Evolutionary conservation across 441 rosid species (phyloP), one percentile per base, ranked within the genome.

Genomic region (Euphorbia schlechtendalii): DNA sequence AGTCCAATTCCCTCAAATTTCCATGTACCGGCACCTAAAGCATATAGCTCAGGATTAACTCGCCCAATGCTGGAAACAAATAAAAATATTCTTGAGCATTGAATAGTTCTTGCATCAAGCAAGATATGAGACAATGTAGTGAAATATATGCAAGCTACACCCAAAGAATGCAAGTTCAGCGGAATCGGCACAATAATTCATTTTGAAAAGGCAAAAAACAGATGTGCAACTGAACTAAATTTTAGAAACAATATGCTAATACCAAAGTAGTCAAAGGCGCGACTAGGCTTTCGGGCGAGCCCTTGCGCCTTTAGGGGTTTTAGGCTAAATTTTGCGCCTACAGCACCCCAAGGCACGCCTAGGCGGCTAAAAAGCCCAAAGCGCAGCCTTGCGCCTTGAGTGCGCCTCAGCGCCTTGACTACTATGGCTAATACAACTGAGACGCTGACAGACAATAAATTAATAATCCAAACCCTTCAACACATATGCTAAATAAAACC

Each of bases 31-130:
- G 84, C 78, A 59, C 83, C 96, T 71, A 94, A 78, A 74, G 97
- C 94, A 77, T 89, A 89, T 43, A 94, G 90, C 83, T 94, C 95
- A 63, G 94, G 94, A 71, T 90, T 86, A 67, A 94, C 96, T 77
- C 74, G 85, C 27, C 99, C 99, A 70, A 91, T 94, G 83, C 96
- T 94, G 90, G 56, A 78, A 72, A 57, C 10, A 67, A 56, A 34
- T 3, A 38, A 52, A 59, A 54, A 67, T 3, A 11, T 0, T 22
- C 21, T 17, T 53, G 24, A 65, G 59, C 4, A 65, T 30, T 30
- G 15, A 8, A 61, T 59, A n/a, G 55, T 15, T 13, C 25, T 51
- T 61, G 62, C 11, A 54, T 32, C 30, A 55, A 43, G 22, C 27
- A 58, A 54, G 61, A 40, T 41, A 24, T 9, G 36, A 52, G 17